A percentile compares a stretch with the other conserved stretches of the same genome.
These are phyloP conservation scores for Cyberlindnera saturnus DNA, from an alignment of 805 yeast species.

Conservation along the genomic window DNA sequence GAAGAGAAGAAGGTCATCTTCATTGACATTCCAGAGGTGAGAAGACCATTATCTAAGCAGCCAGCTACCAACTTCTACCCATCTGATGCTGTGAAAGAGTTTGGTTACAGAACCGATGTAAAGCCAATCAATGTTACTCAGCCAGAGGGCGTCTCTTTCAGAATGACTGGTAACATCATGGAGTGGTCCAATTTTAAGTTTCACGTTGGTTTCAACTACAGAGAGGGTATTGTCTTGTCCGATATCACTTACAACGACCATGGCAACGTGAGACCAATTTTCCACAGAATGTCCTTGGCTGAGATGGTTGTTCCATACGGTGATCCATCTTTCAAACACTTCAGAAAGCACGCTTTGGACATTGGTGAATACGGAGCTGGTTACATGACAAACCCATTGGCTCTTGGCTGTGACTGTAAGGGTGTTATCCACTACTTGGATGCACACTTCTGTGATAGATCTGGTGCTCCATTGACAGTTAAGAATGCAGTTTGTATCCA, in stretches of 20 bases:
- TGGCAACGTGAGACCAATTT: constrained; percentile 64
- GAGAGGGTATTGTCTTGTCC: constrained; percentile 77
- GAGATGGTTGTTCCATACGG: constrained; percentile 90
- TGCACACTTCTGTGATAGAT: constrained; percentile 64
- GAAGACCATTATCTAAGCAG: constrained; percentile 64
- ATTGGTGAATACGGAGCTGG: constrained; percentile 89
- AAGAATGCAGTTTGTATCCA: constrained; percentile 80
- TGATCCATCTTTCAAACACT: constrained; percentile 72
- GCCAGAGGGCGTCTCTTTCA: constrained; percentile 79
- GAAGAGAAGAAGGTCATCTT: constrained; percentile 60
- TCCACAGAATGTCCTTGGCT: constrained; percentile 71
- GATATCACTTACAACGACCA: constrained; percentile 73
- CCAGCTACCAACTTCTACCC: constrained; percentile 70
- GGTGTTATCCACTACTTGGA: constrained; percentile 81
- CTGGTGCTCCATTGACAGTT: constrained; percentile 64
- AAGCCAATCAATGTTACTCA: constrained; percentile 69
- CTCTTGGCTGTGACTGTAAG: constrained; percentile 80
- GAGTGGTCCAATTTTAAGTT: constrained; percentile 73
- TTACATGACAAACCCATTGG: constrained; percentile 72
- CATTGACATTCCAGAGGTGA: constrained; percentile 69
- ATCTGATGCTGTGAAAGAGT: constrained; percentile 51
- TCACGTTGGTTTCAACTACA: constrained; percentile 79
- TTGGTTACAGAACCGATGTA: constrained; percentile 57
- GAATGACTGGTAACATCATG: constrained; percentile 61
- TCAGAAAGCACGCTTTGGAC: constrained; percentile 81